These are phyloP conservation scores for Ganoderma sp. DNA, from an alignment of 1,284 basidiomycete genomes.

Conservation along the genomic window DNA sequence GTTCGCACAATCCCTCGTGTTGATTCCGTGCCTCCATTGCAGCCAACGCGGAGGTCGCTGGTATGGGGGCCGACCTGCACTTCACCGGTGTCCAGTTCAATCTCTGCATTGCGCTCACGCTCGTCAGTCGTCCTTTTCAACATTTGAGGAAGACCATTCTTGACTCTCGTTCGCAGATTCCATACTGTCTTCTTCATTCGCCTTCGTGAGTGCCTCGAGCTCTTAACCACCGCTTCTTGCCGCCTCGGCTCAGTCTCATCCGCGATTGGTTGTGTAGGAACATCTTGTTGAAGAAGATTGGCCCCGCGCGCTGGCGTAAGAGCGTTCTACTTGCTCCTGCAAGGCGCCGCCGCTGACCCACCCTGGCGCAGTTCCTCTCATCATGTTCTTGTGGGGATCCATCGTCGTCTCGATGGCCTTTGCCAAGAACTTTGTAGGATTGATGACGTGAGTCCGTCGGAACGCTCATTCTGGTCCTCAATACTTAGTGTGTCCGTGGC, in stretches of 20 bases:
- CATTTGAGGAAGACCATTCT: no score
- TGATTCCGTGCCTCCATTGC: slow-evolving; percentile 21
- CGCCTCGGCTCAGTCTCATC: not conserved
- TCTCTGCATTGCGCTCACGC: slow-evolving; percentile 27
- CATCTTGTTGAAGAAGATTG: slow-evolving; percentile 23
- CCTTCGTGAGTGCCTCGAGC: slow-evolving; percentile 23
- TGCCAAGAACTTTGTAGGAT: slow-evolving; percentile 24
- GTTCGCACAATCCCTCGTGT: slow-evolving; percentile 29
- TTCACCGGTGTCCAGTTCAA: slow-evolving; percentile 30
- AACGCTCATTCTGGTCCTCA: not conserved
- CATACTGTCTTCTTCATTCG: slow-evolving; percentile 28
- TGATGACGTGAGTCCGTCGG: slow-evolving; percentile 19
- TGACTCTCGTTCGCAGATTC: slow-evolving; percentile 15
- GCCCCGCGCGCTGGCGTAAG: slow-evolving; percentile 28
- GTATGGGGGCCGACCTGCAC: slow-evolving; percentile 21
- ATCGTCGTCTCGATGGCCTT: slow-evolving; percentile 27
- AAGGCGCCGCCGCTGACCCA: not conserved
- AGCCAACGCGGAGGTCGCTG: slow-evolving; percentile 33
- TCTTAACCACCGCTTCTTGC: no score
- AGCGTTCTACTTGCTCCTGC: not conserved
- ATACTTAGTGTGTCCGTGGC: not conserved
- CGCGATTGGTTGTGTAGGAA: slow-evolving; percentile 15
- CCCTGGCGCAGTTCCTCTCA: not conserved
- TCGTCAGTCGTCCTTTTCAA: slow-evolving; percentile 6
- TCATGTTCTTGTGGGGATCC: slow-evolving; percentile 27